Evolutionary conservation across 2,329 filamentous ascomycete genomes (phyloP).

Genomic region (Ceratocystis albifundus): DNA sequence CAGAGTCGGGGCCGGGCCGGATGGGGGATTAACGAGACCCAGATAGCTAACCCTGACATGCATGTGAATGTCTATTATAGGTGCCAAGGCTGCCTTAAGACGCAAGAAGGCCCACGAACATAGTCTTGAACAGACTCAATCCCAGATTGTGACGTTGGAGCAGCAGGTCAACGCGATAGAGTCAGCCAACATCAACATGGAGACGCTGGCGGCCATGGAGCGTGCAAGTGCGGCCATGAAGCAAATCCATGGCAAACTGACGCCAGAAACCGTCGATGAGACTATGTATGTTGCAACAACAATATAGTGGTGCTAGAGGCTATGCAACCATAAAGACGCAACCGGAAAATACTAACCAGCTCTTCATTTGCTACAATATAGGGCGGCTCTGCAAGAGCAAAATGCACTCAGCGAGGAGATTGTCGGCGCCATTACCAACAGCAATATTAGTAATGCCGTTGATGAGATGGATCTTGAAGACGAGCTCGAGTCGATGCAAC

Average conservation of each 20-base stretch:
- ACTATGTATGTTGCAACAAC: slow-evolving; percentile 60
- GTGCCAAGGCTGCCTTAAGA: slow-evolving; percentile 77
- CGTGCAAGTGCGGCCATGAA: slow-evolving; percentile 83
- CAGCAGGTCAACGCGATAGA: slow-evolving; percentile 95
- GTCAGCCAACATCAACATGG: slow-evolving; percentile 95
- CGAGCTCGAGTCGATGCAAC: slow-evolving; percentile 76
- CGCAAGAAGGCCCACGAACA: slow-evolving; percentile 93
- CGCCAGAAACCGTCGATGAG: slow-evolving; percentile 86
- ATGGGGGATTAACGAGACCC: neutral
- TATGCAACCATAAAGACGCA: neutral
- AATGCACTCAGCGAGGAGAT: slow-evolving; percentile 92
- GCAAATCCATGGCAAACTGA: slow-evolving; percentile 79
- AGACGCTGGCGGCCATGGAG: slow-evolving; percentile 91
- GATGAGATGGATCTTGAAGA: slow-evolving; percentile 81
- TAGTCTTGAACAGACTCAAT: slow-evolving; percentile 77
- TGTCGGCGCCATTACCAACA: slow-evolving; percentile 66
- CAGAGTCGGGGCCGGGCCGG: neutral
- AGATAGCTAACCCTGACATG: neutral
- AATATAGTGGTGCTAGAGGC: neutral
- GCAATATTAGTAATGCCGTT: slow-evolving; percentile 53
- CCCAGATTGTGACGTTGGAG: slow-evolving; percentile 85
- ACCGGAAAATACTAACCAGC: slow-evolving; percentile 12
- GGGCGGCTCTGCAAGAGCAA: slow-evolving; percentile 84
- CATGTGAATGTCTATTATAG: slow-evolving; percentile 38
- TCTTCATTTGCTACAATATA: slow-evolving; percentile 31